phyloP scores from a whole-genome alignment of 257 asterid genomes.

The Nyctanthes arbortristis region DNA sequence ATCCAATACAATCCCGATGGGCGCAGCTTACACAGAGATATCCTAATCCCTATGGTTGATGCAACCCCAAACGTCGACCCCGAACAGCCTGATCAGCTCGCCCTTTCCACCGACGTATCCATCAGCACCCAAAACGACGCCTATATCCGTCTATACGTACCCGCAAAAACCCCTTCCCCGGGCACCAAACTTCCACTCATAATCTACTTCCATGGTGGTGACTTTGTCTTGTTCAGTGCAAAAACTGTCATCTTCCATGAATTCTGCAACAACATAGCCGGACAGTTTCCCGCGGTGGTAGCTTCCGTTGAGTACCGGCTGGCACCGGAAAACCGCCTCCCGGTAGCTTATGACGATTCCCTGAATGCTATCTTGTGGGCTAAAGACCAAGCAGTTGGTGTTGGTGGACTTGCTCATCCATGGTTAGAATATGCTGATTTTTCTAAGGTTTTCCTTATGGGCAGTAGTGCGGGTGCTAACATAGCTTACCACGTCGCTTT shows the following conservation, averaged over 20 bases:
- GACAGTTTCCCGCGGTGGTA: constrained; percentile 32
- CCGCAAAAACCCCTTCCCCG: constrained; percentile 17
- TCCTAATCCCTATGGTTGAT: neutral
- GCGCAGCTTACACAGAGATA: neutral
- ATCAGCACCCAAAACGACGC: constrained; percentile 20
- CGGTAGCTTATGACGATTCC: constrained; percentile 45
- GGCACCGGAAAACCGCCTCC: constrained; percentile 48
- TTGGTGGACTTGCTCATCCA: constrained; percentile 19
- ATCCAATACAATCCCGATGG: neutral
- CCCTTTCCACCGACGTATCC: constrained; percentile 27
- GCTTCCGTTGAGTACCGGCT: constrained; percentile 45
- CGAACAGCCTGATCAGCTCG: too few species aligned
- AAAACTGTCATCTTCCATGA: constrained; percentile 43
- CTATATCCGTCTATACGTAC: constrained; percentile 33
- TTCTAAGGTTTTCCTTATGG: constrained; percentile 28
- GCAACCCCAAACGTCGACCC: too few species aligned
- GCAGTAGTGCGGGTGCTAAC: constrained; percentile 42
- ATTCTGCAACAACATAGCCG: constrained; percentile 37
- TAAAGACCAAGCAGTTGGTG: constrained; percentile 25
- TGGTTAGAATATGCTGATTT: constrained; percentile 38
- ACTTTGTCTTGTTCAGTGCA: constrained; percentile 36
- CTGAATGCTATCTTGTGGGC: constrained; percentile 36
- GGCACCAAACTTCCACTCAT: constrained; percentile 30
- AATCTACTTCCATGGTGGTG: constrained; percentile 46
- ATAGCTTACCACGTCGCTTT: constrained; percentile 32